Evolutionary conservation across 768 basidiomycete species (phyloP).

Genomic region (Agaricus subrufescens): DNA sequence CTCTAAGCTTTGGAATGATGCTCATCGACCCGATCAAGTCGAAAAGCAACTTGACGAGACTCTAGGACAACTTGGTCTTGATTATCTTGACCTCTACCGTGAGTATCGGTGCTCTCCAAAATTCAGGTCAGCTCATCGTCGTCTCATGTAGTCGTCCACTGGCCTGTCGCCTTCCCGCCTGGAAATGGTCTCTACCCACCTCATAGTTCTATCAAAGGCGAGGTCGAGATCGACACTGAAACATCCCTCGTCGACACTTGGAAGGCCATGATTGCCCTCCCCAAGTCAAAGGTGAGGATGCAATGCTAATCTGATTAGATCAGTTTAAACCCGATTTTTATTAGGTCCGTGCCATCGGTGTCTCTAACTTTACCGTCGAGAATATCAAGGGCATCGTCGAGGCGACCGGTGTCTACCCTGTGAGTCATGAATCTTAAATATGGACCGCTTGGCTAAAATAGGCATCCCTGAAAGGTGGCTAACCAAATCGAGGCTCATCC

Average conservation of each 20-base stretch:
- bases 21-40: slow-evolving; percentile 61
- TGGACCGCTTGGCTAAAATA: not conserved
- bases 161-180: slow-evolving; percentile 68
- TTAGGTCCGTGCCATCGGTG: slow-evolving; percentile 67
- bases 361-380: slow-evolving; percentile 74
- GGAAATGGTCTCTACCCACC: slow-evolving; percentile 52
- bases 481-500: slow-evolving; percentile 89
- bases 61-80: slow-evolving; percentile 61
- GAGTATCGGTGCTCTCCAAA: slow-evolving; percentile 19
- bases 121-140: not conserved
- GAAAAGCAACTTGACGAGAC: slow-evolving; percentile 77
- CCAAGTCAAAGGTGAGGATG: slow-evolving; percentile 56
- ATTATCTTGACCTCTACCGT: slow-evolving; percentile 83
- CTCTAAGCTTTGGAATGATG: slow-evolving; percentile 78
- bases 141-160: slow-evolving; percentile 58
- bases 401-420: slow-evolving; percentile 71
- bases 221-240: slow-evolving; percentile 50
- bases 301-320: not conserved
- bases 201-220: slow-evolving; percentile 38
- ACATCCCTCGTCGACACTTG: slow-evolving; percentile 75
- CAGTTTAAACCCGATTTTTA: slow-evolving; percentile 1
- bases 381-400: slow-evolving; percentile 63
- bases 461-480: slow-evolving; percentile 31
- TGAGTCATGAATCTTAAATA: slow-evolving; percentile 22
- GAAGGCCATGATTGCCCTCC: slow-evolving; percentile 73